phyloP scores from a whole-genome alignment of 2,329 filamentous ascomycete genomes.

The Xylariaceae sp. region DNA sequence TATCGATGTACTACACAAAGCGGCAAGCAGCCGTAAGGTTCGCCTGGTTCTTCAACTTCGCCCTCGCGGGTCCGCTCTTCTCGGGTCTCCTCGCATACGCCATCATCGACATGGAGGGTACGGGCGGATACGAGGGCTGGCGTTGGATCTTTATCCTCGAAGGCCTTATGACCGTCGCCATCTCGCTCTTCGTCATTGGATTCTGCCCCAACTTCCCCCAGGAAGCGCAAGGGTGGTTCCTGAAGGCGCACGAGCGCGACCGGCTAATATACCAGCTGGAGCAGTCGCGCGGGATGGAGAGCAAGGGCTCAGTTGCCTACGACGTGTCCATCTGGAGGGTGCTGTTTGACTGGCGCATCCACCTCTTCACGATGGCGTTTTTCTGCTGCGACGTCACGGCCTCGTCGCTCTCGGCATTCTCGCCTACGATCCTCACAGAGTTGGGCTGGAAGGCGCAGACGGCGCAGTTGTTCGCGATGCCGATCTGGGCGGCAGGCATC shows the following conservation, averaged over 20 bases:
- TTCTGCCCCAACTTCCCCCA: constrained; percentile 25
- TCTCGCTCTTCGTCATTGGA: constrained; percentile 15
- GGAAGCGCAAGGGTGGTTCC: constrained; percentile 24
- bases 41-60: constrained; percentile 32
- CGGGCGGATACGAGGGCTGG: constrained; percentile 35
- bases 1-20: constrained; percentile 25
- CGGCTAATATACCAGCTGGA: constrained; percentile 18
- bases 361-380: constrained; percentile 25
- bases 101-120: constrained; percentile 35
- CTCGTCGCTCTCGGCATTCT: constrained; percentile 22
- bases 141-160: constrained; percentile 43
- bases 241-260: constrained; percentile 19
- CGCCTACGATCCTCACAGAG: constrained; percentile 24
- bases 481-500: constrained; percentile 24
- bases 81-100: constrained; percentile 39
- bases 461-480: constrained; percentile 26
- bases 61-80: constrained; percentile 33
- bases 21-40: constrained; percentile 21
- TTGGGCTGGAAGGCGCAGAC: constrained; percentile 19
- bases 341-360: constrained; percentile 25
- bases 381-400: constrained; percentile 28
- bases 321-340: constrained; percentile 20
- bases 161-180: constrained; percentile 20
- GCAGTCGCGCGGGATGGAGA: constrained; percentile 21
- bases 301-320: constrained; percentile 20